These are phyloP conservation scores for Aspergillus leporis DNA, from an alignment of 495 filamentous ascomycete species.

Conservation along the genomic window DNA sequence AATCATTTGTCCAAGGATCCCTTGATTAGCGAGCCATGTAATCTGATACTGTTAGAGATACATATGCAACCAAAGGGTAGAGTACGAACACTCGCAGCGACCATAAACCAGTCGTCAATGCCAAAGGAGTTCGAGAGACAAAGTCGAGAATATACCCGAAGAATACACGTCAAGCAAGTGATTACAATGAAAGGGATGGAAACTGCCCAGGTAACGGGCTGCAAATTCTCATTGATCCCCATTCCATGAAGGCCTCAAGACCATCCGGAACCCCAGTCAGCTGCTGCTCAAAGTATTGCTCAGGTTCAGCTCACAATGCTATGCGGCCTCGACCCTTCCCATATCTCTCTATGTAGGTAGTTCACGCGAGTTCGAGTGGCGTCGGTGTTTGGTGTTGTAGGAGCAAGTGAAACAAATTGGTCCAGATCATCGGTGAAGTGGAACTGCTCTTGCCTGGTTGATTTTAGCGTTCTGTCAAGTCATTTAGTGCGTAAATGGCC, in stretches of 20 bases:
- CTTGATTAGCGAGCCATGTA: conserved; percentile 3
- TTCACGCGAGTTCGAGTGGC: not conserved
- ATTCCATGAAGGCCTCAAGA: conserved; percentile 5
- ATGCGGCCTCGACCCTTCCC: not conserved
- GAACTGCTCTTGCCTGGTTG: not conserved
- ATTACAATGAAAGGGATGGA: conserved; percentile 4
- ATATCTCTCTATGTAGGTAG: not conserved
- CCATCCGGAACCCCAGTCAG: not conserved
- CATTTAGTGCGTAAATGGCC: not conserved
- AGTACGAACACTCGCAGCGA: conserved; percentile 4
- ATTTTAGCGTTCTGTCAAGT: conserved; percentile 1
- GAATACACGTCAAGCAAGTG: conserved; percentile 1
- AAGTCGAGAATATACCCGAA: conserved; percentile 6
- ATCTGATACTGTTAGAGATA: not conserved
- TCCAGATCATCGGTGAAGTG: conserved; percentile 4
- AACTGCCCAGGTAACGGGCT: conserved; percentile 7
- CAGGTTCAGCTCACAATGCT: no score
- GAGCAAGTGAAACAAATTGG: conserved; percentile 1
- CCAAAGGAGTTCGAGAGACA: conserved; percentile 9
- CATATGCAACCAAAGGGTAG: not conserved
- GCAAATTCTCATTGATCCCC: conserved; percentile 9
- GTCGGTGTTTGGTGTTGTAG: not conserved
- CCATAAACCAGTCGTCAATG: conserved; percentile 12
- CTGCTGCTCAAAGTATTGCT: not conserved
- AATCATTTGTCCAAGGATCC: conserved; percentile 5